phyloP scores from a whole-genome alignment of 2,329 filamentous ascomycete species.

The Nigrograna mackinnonii region DNA sequence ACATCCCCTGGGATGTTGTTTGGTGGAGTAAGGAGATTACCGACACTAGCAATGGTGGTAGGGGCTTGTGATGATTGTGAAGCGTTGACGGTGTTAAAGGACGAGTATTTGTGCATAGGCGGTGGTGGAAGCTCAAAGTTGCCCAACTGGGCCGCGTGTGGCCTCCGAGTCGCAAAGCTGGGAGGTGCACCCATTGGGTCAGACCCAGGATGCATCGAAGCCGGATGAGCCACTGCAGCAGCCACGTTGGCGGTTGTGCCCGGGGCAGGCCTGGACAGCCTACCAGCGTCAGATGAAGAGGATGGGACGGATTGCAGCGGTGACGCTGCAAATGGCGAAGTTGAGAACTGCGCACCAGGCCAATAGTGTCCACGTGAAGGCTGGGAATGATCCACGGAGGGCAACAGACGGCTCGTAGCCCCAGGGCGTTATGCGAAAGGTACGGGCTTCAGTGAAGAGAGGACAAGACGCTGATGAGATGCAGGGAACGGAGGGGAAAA shows the following conservation, averaged over 20 bases:
- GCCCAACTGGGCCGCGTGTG: conserved; percentile 70
- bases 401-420: conserved; percentile 36
- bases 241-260: conserved; percentile 62
- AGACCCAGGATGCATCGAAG: conserved; percentile 65
- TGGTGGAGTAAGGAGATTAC: conserved; percentile 66
- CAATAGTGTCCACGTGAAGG: conserved; percentile 54
- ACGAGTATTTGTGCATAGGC: conserved; percentile 59
- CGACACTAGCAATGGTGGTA: conserved; percentile 55
- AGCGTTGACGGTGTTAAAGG: conserved; percentile 40
- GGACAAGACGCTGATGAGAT: conserved; percentile 37
- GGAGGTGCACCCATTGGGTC: conserved; percentile 64
- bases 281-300: conserved; percentile 45
- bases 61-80: conserved; percentile 53
- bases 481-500: conserved; percentile 31
- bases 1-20: conserved; percentile 64
- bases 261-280: conserved; percentile 45
- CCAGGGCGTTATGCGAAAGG: conserved; percentile 32
- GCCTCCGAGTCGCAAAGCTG: conserved; percentile 72
- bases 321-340: conserved; percentile 40
- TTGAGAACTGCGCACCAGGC: conserved; percentile 44
- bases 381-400: conserved; percentile 55
- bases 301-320: conserved; percentile 44
- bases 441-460: conserved; percentile 27
- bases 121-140: conserved; percentile 68
- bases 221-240: conserved; percentile 62